phyloP scores from a whole-genome alignment of 2,329 filamentous ascomycete species.

The Cladosporium sp. region DNA sequence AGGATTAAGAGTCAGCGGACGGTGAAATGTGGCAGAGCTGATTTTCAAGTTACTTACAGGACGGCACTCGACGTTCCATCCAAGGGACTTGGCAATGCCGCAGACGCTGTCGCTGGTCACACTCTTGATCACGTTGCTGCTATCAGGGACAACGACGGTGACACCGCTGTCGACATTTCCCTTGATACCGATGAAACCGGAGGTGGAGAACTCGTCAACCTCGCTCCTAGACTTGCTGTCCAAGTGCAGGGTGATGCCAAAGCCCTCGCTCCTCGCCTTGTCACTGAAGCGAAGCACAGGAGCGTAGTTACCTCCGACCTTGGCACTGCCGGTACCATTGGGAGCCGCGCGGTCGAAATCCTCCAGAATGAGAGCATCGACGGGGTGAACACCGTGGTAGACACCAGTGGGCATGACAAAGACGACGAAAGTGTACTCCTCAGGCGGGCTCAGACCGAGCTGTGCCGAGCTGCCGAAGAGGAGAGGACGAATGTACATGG shows the following conservation, averaged over 20 bases:
- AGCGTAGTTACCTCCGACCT: slow-evolving; percentile 94
- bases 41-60: slow-evolving; percentile 48
- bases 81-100: slow-evolving; percentile 70
- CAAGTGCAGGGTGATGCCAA: slow-evolving; percentile 89
- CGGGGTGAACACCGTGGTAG: slow-evolving; percentile 85
- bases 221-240: slow-evolving; percentile 80
- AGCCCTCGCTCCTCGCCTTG: slow-evolving; percentile 71
- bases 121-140: slow-evolving; percentile 79
- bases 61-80: slow-evolving; percentile 79
- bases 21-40: neutral
- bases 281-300: slow-evolving; percentile 87
- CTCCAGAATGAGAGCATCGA: slow-evolving; percentile 84
- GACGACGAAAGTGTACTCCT: slow-evolving; percentile 88
- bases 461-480: slow-evolving; percentile 86
- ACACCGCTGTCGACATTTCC: slow-evolving; percentile 49
- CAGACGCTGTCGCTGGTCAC: slow-evolving; percentile 78
- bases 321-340: slow-evolving; percentile 83
- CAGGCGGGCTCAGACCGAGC: slow-evolving; percentile 78
- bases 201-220: slow-evolving; percentile 94
- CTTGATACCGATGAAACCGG: slow-evolving; percentile 81
- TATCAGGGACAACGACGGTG: slow-evolving; percentile 82
- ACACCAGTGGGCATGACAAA: slow-evolving; percentile 90
- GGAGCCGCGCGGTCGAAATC: slow-evolving; percentile 94
- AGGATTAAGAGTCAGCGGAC: neutral
- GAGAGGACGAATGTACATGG: slow-evolving; percentile 88